Evolutionary conservation across 192 early-diverging fungal genomes (phyloP).

Genomic region (Anaeromyces robustus): DNA sequence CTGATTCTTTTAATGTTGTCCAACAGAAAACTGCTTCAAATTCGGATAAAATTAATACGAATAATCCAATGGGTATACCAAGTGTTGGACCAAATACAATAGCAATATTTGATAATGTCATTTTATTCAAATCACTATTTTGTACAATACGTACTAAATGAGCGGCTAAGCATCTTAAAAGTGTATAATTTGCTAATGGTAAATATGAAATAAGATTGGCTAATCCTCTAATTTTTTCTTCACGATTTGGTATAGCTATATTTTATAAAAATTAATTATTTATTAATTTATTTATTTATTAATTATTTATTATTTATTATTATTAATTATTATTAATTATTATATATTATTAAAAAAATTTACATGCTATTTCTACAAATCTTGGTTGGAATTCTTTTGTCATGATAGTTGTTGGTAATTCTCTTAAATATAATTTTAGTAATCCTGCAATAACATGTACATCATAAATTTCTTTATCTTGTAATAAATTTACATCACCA

Average conservation of each 20-base stretch:
- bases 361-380: slow-evolving; percentile 69
- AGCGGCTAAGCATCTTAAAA: slow-evolving; percentile 68
- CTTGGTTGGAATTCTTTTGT: slow-evolving; percentile 65
- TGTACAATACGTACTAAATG: slow-evolving; percentile 85
- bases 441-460: slow-evolving; percentile 38
- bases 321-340: background rate
- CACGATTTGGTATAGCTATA: slow-evolving; percentile 58
- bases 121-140: slow-evolving; percentile 71
- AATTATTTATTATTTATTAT: background rate
- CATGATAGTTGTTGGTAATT: slow-evolving; percentile 60
- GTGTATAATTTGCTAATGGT: slow-evolving; percentile 79
- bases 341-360: background rate
- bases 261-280: background rate
- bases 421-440: slow-evolving; percentile 47
- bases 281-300: too few species aligned
- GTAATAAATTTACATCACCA: background rate
- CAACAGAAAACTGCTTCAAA: slow-evolving; percentile 30
- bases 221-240: slow-evolving; percentile 66
- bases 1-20: background rate
- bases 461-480: slow-evolving; percentile 18
- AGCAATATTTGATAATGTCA: slow-evolving; percentile 88
- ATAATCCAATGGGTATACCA: slow-evolving; percentile 83
- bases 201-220: slow-evolving; percentile 57
- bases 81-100: slow-evolving; percentile 94
- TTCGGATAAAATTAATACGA: slow-evolving; percentile 78